These are phyloP conservation scores for Gaultheria prostrata DNA, from an alignment of 148 eudicot genomes.

Conservation along the genomic window DNA sequence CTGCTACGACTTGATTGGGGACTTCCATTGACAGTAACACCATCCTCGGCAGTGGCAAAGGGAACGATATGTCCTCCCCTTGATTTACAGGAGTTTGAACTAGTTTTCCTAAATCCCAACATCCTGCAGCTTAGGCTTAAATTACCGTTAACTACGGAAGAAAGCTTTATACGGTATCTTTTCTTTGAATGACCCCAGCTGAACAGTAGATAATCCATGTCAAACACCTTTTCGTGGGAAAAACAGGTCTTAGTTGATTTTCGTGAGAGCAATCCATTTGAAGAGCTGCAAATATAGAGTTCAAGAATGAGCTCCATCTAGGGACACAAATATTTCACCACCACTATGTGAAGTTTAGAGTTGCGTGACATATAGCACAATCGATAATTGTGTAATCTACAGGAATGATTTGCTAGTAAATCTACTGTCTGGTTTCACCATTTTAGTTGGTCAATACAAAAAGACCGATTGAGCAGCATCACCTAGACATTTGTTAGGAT, in stretches of 20 bases:
- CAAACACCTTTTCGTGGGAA: constrained; percentile 35
- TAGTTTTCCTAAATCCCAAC: constrained; percentile 32
- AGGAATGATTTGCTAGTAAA: not conserved
- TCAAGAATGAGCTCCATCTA: constrained; percentile 15
- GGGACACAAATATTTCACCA: not conserved
- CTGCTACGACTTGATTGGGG: constrained; percentile 55
- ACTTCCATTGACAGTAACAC: constrained; percentile 71
- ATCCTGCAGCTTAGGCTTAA: constrained; percentile 34
- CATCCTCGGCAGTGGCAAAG: constrained; percentile 79
- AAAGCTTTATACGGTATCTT: constrained; percentile 38
- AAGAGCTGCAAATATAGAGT: constrained; percentile 55
- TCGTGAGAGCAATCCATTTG: constrained; percentile 48
- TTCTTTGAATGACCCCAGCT: constrained; percentile 39
- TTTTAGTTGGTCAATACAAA: not conserved
- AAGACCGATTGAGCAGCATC: not conserved
- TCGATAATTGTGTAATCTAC: not conserved
- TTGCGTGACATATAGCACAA: not conserved
- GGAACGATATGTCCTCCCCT: constrained; percentile 39
- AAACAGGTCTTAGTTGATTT: constrained; percentile 34
- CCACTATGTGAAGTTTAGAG: not conserved
- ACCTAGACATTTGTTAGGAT: not conserved
- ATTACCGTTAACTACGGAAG: constrained; percentile 36
- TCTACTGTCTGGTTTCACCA: not conserved
- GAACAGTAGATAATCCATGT: constrained; percentile 36
- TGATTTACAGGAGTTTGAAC: constrained; percentile 30